Conservation (phyloP, 306 rosid genomes). For the Acacia crassicarpa region DNA sequence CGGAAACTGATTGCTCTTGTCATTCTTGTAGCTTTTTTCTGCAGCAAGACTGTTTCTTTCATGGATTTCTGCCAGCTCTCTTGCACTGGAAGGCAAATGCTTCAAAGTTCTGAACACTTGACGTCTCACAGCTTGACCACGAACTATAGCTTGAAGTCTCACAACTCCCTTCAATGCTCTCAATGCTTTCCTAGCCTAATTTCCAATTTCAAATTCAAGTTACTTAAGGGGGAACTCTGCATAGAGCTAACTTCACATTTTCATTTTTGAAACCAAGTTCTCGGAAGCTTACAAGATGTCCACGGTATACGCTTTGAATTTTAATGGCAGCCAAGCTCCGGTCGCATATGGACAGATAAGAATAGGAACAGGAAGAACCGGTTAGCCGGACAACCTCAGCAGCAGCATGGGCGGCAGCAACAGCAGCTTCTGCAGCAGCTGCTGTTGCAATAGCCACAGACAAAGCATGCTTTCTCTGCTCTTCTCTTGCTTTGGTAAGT, state of each 20-base stretch:
- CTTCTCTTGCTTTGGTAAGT: conserved; percentile 61
- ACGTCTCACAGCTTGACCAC: conserved; percentile 79
- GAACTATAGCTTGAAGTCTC: conserved; percentile 79
- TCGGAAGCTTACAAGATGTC: conserved; percentile 68
- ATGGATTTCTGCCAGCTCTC: conserved; percentile 29
- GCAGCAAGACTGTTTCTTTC: conserved; percentile 34
- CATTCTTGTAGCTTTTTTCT: conserved; percentile 26
- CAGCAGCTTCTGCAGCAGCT: conserved; percentile 88
- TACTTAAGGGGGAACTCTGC: not conserved
- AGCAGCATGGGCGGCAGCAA: conserved; percentile 87
- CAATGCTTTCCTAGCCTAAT: conserved; percentile 85
- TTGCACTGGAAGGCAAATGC: conserved; percentile 34
- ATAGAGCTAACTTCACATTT: not conserved
- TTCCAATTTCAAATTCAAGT: conserved; percentile 20
- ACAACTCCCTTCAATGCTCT: conserved; percentile 84
- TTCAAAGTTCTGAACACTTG: conserved; percentile 35
- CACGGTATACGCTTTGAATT: conserved; percentile 77
- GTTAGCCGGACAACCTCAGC: conserved; percentile 86
- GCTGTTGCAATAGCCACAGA: conserved; percentile 80
- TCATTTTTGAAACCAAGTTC: not conserved
- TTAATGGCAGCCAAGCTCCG: conserved; percentile 62
- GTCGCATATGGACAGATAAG: conserved; percentile 38
- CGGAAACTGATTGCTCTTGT: conserved; percentile 31
- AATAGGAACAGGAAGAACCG: conserved; percentile 33
- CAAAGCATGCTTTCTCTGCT: conserved; percentile 78